Evolutionary conservation across 306 rosid genomes (phyloP), one percentile per base, ranked within the genome.

Genomic region (Vigna reflexopilosa): DNA sequence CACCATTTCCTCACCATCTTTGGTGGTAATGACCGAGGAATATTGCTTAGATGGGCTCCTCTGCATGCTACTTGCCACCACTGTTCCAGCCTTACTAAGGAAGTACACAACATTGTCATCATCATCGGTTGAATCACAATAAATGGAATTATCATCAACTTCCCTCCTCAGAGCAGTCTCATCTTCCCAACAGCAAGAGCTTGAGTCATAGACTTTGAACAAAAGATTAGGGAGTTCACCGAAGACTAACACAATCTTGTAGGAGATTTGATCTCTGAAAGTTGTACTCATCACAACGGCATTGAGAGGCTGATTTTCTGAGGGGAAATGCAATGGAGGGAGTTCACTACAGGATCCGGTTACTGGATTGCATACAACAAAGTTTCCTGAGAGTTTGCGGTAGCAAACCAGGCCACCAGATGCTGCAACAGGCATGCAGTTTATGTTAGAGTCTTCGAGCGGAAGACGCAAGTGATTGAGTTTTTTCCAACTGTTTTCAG

Each of bases 11-110:
- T 89, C 85, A 0, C 91, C 92, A 0, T 82, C 75, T 78, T 79
- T 87, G 85, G 49, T 79, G 4, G 91, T 87, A 19, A 93, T 76
- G 14, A 94, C 97, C 0, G 97, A 95, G 0, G 98, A 95, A 86
- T 88, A 95, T 57, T 95, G 97, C 89, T 95, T 95, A 3, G 97
- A 86, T 2, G 96, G 95, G 82, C 98, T 92, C 84, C 97, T 88
- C 80, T 95, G 94, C 98, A 92, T 92, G 82, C 87, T 88, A 67
- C 97, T 89, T 7, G 96, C 87, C 61, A 95, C 95, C 38, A 95
- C 96, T 71, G 90, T 91, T 63, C 98, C 98, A 3, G 98, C 89
- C 64, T 86, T 91, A 61, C 93, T 92, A 10, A 95, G 91, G 81
- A 92, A 95, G 85, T 95, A 95, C 0, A 95, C 91, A 14, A 90